These are phyloP conservation scores for Zymoseptoria passerinii DNA, from an alignment of 2,329 filamentous ascomycete species.

Conservation along the genomic window DNA sequence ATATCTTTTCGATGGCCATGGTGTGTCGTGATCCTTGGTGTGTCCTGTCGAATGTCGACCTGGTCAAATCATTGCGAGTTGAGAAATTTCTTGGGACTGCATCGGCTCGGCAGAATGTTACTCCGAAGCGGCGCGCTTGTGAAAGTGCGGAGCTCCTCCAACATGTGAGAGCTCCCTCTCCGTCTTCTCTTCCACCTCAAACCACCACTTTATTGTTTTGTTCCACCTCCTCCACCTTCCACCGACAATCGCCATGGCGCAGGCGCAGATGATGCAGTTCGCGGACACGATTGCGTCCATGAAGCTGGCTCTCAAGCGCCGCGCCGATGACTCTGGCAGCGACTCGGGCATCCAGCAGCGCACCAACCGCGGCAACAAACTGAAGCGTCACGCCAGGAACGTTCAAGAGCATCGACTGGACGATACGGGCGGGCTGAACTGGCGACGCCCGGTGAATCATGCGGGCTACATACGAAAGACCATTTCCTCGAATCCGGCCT, in stretches of 20 bases:
- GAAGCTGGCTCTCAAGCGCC: constrained; percentile 57
- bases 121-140: neutral
- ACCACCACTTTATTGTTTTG: neutral
- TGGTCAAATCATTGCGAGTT: neutral
- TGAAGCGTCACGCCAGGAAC: constrained; percentile 67
- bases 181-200: neutral
- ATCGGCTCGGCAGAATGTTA: neutral
- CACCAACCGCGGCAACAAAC: constrained; percentile 69
- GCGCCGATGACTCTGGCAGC: constrained; percentile 65
- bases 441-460: constrained; percentile 50
- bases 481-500: constrained; percentile 62
- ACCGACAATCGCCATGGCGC: constrained; percentile 35
- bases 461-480: constrained; percentile 65
- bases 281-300: constrained; percentile 59
- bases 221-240: neutral
- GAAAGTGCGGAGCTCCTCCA: neutral
- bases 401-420: constrained; percentile 62
- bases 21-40: neutral
- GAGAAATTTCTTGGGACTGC: neutral
- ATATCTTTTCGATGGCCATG: neutral
- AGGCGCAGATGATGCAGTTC: constrained; percentile 52
- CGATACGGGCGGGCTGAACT: constrained; percentile 48
- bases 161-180: neutral
- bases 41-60: neutral
- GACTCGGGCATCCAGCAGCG: constrained; percentile 62